A percentile compares a stretch with the other conserved stretches of the same genome.
These are phyloP conservation scores for Zygosaccharomyces bisporus DNA, from an alignment of 805 yeast genomes.

Conservation along the genomic window DNA sequence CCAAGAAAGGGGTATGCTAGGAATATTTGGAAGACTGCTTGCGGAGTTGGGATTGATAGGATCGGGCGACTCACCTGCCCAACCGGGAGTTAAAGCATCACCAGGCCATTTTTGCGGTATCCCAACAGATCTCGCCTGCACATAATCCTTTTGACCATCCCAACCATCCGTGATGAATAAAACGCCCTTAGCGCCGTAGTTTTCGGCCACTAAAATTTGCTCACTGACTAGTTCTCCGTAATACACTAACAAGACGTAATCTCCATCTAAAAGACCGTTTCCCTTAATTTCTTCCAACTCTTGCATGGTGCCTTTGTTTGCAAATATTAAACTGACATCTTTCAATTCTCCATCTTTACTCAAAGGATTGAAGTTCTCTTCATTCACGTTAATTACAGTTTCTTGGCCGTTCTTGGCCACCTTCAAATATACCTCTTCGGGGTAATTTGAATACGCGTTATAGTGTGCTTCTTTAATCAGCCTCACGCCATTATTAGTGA, in stretches of 20 bases:
- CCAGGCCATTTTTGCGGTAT: constrained; percentile 64
- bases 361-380: constrained; percentile 63
- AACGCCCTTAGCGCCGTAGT: constrained; percentile 58
- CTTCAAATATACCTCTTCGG: constrained; percentile 38
- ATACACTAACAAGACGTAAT: constrained; percentile 54
- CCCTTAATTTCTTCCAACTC: constrained; percentile 49
- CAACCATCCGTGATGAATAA: constrained; percentile 56
- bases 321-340: constrained; percentile 53
- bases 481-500: constrained; percentile 54
- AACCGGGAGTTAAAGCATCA: constrained; percentile 76
- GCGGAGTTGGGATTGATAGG: constrained; percentile 46
- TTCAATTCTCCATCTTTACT: constrained; percentile 54
- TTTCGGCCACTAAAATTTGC: constrained; percentile 53
- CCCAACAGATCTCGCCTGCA: constrained; percentile 48
- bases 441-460: constrained; percentile 62
- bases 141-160: constrained; percentile 30
- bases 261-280: constrained; percentile 41
- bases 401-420: constrained; percentile 27
- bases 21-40: constrained; percentile 60
- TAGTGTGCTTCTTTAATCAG: constrained; percentile 42
- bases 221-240: constrained; percentile 52
- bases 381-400: constrained; percentile 28
- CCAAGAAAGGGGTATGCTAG: constrained; percentile 75
- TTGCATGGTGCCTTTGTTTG: constrained; percentile 55
- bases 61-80: constrained; percentile 45